Percentiles rank a stretch among this genome's conserved stretches.
These are phyloP conservation scores for Ceratocystis ficicola DNA, from an alignment of 2,329 filamentous ascomycete genomes.

Conservation along the genomic window DNA sequence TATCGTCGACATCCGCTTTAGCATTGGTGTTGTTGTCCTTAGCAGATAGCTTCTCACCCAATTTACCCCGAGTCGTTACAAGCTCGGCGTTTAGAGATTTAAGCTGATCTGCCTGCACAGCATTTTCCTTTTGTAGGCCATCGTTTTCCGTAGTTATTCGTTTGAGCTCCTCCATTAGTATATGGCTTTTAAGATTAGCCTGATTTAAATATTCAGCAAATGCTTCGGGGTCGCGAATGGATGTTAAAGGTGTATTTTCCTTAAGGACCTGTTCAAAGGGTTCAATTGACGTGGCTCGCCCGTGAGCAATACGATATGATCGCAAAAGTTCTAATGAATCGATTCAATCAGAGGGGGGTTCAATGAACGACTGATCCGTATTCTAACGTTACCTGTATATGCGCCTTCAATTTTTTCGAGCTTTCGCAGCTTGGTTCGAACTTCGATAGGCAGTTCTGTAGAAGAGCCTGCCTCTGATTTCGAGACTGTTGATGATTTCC, in stretches of 20 bases:
- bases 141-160: conserved; percentile 73
- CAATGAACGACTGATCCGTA: not conserved
- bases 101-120: conserved; percentile 28
- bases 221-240: conserved; percentile 72
- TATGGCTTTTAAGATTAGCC: conserved; percentile 71
- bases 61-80: conserved; percentile 28
- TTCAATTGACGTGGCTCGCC: conserved; percentile 74
- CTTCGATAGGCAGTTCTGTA: conserved; percentile 56
- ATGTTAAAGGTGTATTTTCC: conserved; percentile 83
- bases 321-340: conserved; percentile 60
- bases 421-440: conserved; percentile 64
- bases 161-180: conserved; percentile 90
- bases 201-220: conserved; percentile 85
- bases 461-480: conserved; percentile 23
- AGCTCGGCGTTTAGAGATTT: conserved; percentile 43
- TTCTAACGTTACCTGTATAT: conserved; percentile 57
- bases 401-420: conserved; percentile 82
- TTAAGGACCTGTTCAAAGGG: conserved; percentile 83
- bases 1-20: conserved; percentile 31
- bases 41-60: not conserved
- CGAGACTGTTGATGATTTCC: not conserved
- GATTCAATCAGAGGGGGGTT: not conserved
- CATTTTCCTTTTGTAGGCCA: conserved; percentile 61
- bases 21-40: conserved; percentile 22
- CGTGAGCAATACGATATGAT: conserved; percentile 84